Percentiles rank a stretch among this genome's conserved stretches.
Conservation (phyloP, 1,139 yeast species). For the Nakaseomyces nivariensis region DNA sequence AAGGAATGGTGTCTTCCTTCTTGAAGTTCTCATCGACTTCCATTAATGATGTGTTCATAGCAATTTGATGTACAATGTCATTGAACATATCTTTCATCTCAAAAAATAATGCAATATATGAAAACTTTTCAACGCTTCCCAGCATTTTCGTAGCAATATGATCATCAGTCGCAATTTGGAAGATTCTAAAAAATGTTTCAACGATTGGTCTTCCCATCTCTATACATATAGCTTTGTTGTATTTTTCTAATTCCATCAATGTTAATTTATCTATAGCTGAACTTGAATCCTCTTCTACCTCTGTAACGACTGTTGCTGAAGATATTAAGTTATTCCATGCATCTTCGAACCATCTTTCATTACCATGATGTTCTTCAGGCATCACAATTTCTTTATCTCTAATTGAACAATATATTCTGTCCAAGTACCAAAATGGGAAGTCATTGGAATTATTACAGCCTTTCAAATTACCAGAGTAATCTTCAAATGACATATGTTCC, state of each 20-base stretch:
- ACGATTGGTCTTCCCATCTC: constrained; percentile 52
- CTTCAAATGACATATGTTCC: constrained; percentile 79
- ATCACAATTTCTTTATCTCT: constrained; percentile 82
- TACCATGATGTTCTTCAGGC: constrained; percentile 92
- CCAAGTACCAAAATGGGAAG: constrained; percentile 78
- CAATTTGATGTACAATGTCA: constrained; percentile 49
- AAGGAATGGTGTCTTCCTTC: constrained; percentile 21
- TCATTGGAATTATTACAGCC: constrained; percentile 68
- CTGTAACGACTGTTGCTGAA: constrained; percentile 32
- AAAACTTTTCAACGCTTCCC: constrained; percentile 77
- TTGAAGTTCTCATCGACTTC: neutral
- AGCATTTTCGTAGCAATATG: constrained; percentile 79
- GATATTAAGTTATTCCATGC: constrained; percentile 82
- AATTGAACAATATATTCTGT: constrained; percentile 71
- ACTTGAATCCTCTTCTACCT: constrained; percentile 19
- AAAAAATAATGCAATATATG: constrained; percentile 62
- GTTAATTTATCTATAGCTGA: constrained; percentile 23
- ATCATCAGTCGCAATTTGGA: constrained; percentile 84
- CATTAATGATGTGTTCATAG: constrained; percentile 49
- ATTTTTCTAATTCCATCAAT: constrained; percentile 32
- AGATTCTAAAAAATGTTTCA: constrained; percentile 63
- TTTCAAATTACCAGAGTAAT: constrained; percentile 68
- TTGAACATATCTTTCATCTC: constrained; percentile 50
- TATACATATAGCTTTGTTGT: constrained; percentile 64
- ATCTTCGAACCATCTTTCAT: constrained; percentile 84